Conservation (phyloP, 208 protist genomes). For the Acanthamoeba sp. region DNA sequence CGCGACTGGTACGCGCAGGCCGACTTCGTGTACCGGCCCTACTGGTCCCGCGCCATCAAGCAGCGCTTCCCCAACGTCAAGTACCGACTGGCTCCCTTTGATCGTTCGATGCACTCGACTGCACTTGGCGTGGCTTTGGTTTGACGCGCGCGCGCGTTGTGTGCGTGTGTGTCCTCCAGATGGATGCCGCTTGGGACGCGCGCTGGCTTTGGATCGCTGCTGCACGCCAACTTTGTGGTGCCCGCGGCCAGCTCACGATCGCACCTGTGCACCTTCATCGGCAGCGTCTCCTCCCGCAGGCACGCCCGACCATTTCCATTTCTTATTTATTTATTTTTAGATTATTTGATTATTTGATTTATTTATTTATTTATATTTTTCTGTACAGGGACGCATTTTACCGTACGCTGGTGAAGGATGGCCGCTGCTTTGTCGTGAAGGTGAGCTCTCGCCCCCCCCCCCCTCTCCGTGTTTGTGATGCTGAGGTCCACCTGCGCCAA, state of each 20-base stretch:
- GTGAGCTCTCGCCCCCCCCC: neutral
- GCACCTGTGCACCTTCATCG: slow-evolving; percentile 7
- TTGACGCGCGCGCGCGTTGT: neutral
- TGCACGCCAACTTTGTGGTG: neutral
- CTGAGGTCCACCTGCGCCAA: neutral
- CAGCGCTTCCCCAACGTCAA: slow-evolving; percentile 29
- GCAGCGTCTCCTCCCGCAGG: slow-evolving; percentile 12
- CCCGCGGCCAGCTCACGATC: neutral
- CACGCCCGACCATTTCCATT: too few relatives aligned
- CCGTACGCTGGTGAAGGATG: neutral
- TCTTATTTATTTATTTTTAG: too few relatives aligned
- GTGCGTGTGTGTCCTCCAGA: neutral
- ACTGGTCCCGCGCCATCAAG: slow-evolving; percentile 36
- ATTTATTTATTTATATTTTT: too few relatives aligned
- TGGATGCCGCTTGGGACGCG: slow-evolving; percentile 31
- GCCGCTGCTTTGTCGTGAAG: slow-evolving; percentile 29
- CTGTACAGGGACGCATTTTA: neutral
- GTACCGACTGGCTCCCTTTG: neutral
- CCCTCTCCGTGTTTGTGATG: neutral
- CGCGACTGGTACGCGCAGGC: slow-evolving; percentile 46
- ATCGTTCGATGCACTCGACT: too few relatives aligned
- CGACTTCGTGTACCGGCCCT: slow-evolving; percentile 50
- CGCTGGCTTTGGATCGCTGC: neutral
- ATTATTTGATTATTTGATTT: too few relatives aligned
- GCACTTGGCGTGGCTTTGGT: too few relatives aligned